These are phyloP conservation scores for Lunularia cruciata DNA, from an alignment of 225 moss, liverwort and hornwort genomes.

Conservation along the genomic window DNA sequence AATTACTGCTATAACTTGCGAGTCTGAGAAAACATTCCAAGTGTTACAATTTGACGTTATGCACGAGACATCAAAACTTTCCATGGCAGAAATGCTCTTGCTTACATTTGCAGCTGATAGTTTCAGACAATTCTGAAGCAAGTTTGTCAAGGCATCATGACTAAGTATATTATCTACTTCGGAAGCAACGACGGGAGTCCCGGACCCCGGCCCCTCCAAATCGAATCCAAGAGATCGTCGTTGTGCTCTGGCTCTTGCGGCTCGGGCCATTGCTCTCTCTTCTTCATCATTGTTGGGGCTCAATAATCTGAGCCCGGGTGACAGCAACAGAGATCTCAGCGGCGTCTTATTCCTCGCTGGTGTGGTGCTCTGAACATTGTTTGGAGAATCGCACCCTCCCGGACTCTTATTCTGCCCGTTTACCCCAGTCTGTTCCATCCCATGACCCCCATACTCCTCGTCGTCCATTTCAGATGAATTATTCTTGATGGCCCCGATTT, in stretches of 20 bases:
- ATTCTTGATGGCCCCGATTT: no score
- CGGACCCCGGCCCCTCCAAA: neutral
- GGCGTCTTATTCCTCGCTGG: constrained; percentile 31
- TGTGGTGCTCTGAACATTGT: constrained; percentile 1
- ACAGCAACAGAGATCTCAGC: constrained; percentile 17
- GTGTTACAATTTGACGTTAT: neutral
- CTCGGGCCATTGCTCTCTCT: constrained; percentile 41
- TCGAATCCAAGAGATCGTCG: constrained; percentile 25
- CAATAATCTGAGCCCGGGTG: constrained; percentile 26
- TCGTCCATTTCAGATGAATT: no score
- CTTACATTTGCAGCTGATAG: constrained; percentile 51
- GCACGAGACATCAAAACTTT: no score
- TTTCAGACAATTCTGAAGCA: constrained; percentile 47
- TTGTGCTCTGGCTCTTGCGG: constrained; percentile 36
- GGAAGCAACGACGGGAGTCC: neutral
- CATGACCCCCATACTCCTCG: no score
- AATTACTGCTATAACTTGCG: neutral
- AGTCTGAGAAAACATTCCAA: neutral
- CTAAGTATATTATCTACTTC: constrained; percentile 34
- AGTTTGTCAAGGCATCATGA: constrained; percentile 24
- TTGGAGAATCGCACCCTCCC: neutral
- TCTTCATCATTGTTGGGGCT: constrained; percentile 46
- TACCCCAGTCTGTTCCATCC: no score
- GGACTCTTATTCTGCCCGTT: constrained; percentile 9
- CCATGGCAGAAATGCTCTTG: neutral